Evolutionary conservation across 257 asterid genomes (phyloP), one percentile per base, ranked within the genome.

Genomic region (Nicotiana obtusifolia): DNA sequence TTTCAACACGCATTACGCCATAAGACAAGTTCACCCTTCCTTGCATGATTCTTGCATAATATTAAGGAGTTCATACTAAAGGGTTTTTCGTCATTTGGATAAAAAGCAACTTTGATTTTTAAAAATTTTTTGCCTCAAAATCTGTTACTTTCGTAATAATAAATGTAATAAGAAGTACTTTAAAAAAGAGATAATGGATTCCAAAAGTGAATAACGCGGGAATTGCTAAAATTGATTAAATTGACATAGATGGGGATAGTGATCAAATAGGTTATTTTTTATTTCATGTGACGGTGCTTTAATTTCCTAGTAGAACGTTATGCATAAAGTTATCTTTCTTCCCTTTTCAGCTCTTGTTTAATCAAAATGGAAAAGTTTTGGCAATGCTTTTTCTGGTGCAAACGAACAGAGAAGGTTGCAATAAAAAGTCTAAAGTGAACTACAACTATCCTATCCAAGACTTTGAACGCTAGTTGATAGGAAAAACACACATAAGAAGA

Each of bases 181-280:
- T 20, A 59, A 22, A 28, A 26, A 64, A 68, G 77, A 17, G 41
- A 44, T 86, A 64, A 69, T 80, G 87, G 82, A 84, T 84, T 82
- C 79, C 87, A 86, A 88, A 86, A 59, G 67, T 71, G 41, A 76
- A 82, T 75, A 82, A 83, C 88, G 89, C 85, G 88, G 87, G 65
- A 41, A 75, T 83, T 83, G 86, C 89, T 73, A 47, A 22, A 47
- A 73, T 47, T 71, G 60, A 73, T 35, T 17, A 7, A 9, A 22
- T 35, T 24, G 15, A 49, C 56, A 4, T 73, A 4, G 61, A 73
- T 47, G 79, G 15, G 0, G 79, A 73, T 47, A 73, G 59, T 24
- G 20, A 47, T 8, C 15, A 1, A 47, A 14, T 73, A 73, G 22
- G 37, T 16, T 0, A 8, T 30, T 44, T 52, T 73, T 5, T 6